Base-by-base conservation (phyloP, 345 rosid species). In the Camelina laxa region DNA sequence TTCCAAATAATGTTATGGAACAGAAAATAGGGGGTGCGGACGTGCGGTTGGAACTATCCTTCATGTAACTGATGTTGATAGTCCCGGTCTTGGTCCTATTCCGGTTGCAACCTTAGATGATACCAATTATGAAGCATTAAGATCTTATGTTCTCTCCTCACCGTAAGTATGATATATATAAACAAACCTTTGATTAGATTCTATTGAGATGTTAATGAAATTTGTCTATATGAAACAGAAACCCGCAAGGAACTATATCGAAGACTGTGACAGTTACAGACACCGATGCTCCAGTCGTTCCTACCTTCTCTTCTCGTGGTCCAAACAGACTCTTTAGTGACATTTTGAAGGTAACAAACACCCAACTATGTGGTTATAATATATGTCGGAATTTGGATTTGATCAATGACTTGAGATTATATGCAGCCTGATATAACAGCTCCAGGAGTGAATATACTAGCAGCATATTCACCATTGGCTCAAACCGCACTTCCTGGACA, bases 241-340 rank as follows among this genome's bases (percentile, higher is more conserved):
- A 69, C 14, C 87, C 84, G 1, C 16, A 11, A 62, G 87, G 66
- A 60, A 61, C 66, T 12, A 81, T 83, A 38, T 6, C 82, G 65
- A 71, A 72, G 76, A 84, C 74, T 41, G 80, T 78, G 54, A 38
- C 60, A 21, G 75, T 76, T 24, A 80, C 79, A 16, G 79, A 67
- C 30, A 38, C 56, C 1, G 27, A 61, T 56, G 76, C 88, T 22
- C 92, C 90, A 0, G 9, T 73, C 2, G 80, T 81, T 10, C 48
- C 84, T 42, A 31, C 77, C 53, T 87, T 86, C 75, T 84, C 87
- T 48, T 83, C 87, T 31, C 76, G 92, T 24, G 87, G 86, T 21
- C 92, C 86, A 31, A 78, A 65, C 76, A 16, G 6, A 22, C 55
- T 72, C 19, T 82, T 82, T 67, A 83, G 87, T 4, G 85, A 82